Evolutionary conservation across 2,329 filamentous ascomycete genomes (phyloP), one percentile per base, ranked within the genome.

Genomic region (Fusarium sp.): DNA sequence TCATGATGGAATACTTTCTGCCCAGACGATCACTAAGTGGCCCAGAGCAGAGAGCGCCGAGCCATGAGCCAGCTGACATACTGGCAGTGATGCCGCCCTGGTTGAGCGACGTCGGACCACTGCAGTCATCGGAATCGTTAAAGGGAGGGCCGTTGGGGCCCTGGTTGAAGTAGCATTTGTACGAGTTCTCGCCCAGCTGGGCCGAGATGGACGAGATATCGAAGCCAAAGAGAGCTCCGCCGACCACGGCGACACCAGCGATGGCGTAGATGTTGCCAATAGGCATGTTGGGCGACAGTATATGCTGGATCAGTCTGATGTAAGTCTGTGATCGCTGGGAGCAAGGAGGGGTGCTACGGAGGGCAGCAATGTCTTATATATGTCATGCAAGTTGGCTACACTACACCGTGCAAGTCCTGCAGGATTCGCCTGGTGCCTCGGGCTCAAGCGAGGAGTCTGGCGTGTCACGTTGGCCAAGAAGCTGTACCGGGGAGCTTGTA

Each of bases 41-140:
- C 0, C 82, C 82, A 0, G 83, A 82, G 12, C 79, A 69, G 42
- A 82, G 68, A 13, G 81, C 80, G 19, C 83, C 82, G 6, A 83
- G 65, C 47, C 83, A 81, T 2, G 82, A 84, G 4, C 83, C 82
- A 28, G 80, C 82, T 2, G 82, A 80, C 66, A 85, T 80, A 49
- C 80, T 77, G 13, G 81, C 80, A 1, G 80, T 81, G 61, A 85
- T 85, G 36, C 81, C 81, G 26, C 83, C 83, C 64, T 85, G 82
- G 10, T 76, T 74, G 15, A 80, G 47, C 69, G 81, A 61, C 66
- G 77, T 65, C 8, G 75, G 75, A 4, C 75, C 75, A 36, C 72
- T 74, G 29, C 75, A 77, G 7, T 69, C 55, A 1, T 44, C 7
- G 25, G 70, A 65, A 6, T 75, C 42, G 11, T 53, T 65, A 38